Conservation (phyloP, 441 rosid genomes). For the Pelargonium fulgidum region DNA sequence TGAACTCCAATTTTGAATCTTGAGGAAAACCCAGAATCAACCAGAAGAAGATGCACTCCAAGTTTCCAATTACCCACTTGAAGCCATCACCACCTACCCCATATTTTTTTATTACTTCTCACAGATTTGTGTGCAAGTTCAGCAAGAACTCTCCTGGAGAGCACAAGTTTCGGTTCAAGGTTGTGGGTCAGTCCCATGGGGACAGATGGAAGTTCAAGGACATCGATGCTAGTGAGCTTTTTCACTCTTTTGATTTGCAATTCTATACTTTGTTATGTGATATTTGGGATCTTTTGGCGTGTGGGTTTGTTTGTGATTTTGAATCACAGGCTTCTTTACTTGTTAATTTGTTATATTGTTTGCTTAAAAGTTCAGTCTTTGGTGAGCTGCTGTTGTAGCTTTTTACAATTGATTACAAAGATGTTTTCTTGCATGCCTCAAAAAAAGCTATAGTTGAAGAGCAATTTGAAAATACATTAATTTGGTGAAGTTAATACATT, state of each 20-base stretch:
- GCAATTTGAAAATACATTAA: neutral
- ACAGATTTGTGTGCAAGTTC: constrained; percentile 24
- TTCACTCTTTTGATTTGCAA: neutral
- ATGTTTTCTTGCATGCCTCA: neutral
- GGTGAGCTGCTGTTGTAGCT: neutral
- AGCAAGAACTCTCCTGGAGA: constrained; percentile 18
- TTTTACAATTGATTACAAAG: neutral
- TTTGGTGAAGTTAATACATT: neutral
- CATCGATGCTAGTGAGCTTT: constrained; percentile 54
- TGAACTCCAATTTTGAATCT: constrained; percentile 11
- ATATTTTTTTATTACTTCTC: constrained; percentile 22
- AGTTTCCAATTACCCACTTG: constrained; percentile 21
- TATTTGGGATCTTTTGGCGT: neutral
- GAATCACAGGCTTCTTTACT: neutral
- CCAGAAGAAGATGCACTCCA: constrained; percentile 24
- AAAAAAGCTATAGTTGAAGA: neutral
- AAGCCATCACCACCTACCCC: constrained; percentile 22
- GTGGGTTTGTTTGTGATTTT: neutral
- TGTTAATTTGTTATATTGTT: neutral
- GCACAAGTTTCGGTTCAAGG: constrained; percentile 44
- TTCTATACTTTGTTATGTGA: neutral
- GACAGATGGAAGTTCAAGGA: constrained; percentile 68
- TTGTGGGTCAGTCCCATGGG: constrained; percentile 43
- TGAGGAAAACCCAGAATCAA: constrained; percentile 10
- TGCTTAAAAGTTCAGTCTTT: neutral